Evolutionary conservation across 2,329 filamentous ascomycete genomes (phyloP), one percentile per base, ranked within the genome.

Genomic region (Aureobasidium sp.): DNA sequence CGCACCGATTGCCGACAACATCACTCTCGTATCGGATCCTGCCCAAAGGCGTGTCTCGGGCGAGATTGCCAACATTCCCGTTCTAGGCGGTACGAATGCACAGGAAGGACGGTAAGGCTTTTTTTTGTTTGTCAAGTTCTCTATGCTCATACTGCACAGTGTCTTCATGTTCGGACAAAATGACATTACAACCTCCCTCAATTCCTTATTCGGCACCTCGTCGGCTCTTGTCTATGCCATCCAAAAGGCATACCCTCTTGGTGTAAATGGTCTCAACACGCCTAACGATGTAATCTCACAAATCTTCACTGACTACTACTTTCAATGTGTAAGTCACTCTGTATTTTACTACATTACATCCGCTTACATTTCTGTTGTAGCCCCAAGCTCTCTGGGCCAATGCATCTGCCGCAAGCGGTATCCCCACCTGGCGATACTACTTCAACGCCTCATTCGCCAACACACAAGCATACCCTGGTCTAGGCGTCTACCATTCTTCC

Each of bases 381-480:
- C 37, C 66, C 1, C 63, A 68, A 48, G 68, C 68, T 15, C 63
- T 64, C 15, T 68, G 66, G 52, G 67, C 71, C 39, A 71, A 72
- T 55, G 70, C 66, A 41, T 68, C 69, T 2, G 70, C 70, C 20
- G 37, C 63, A 5, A 62, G 66, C 22, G 69, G 70, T 15, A 70
- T 72, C 49, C 70, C 72, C 1, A 66, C 70, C 31, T 76, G 72
- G 73, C 67, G 73, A 25, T 76, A 74, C 66, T 71, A 71, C 58
- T 76, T 71, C 68, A 75, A 74, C 59, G 71, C 71, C 44, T 66
- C 67, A 5, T 75, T 74, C 64, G 61, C 68, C 14, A 74, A 74
- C 63, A 68, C 66, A 5, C 70, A 72, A 57, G 56, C 62, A 31
- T 70, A 67, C 62, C 68, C 66, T 5, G 66, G 63, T 20, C 61